Evolutionary conservation across 352 stramenopile species (phyloP), one percentile per base, ranked within the genome.

Genomic region (Phytophthora gonapodyides): DNA sequence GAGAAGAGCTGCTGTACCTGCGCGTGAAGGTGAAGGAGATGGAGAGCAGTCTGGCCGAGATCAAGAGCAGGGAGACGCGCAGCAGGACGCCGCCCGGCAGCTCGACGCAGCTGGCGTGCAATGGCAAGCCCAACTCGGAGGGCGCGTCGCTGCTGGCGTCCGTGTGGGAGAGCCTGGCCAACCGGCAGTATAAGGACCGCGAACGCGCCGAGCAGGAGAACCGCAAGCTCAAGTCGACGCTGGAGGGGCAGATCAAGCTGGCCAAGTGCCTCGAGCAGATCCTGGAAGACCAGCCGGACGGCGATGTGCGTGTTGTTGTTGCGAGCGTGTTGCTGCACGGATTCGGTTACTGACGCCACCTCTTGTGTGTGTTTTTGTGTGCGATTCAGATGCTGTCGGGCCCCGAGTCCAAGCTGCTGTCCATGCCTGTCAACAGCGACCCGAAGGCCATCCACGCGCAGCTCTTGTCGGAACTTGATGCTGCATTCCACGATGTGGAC

Each of bases 11-110:
- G 40, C 41, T 78, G 51, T 82, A 79, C 37, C 61, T 82, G 11
- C 73, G 70, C 7, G 53, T 69, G 19, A 82, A 82, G 54, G 73
- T 79, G 30, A 46, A 77, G 50, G 73, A 79, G 44, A 69, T 82
- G 49, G 70, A 82, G 40, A 67, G 55, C 27, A 76, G 45, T 31
- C 57, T 78, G n/a, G 58, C 60, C 1, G 19, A 72, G 27, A 36
- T 75, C 1, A 71, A 62, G 40, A 60, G 4, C 21, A 63, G 61
- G 21, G 61, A 68, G 36, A 9, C 17, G 5, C 24, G 34, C 17
- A 66, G 27, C 27, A 56, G 37, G 21, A 45, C 53, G 11, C 40
- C 54, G 2, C 53, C 17, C 13, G 21, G 33, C 7, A 54, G 17
- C 35, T 59, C 46, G 2, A 49, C 34, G 30, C 52, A 63, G 21